Evolutionary conservation across 2,329 filamentous ascomycete genomes (phyloP).

Genomic region (Aureobasidium pullulans): DNA sequence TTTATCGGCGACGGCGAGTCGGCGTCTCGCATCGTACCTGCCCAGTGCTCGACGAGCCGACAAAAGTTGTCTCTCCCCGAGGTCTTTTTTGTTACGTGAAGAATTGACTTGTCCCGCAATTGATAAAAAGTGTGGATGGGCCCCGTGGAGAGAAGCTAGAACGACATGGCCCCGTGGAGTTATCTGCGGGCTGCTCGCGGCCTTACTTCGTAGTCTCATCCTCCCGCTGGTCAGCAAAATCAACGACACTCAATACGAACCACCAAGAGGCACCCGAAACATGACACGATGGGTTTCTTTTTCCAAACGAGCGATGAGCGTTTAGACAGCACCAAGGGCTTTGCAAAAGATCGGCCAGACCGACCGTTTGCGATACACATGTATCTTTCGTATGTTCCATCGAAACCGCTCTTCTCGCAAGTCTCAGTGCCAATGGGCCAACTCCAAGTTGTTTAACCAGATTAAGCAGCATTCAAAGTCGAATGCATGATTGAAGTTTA

Average conservation of each 20-base stretch:
- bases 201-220: conserved; percentile 4
- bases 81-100: background rate
- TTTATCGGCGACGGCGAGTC: conserved; percentile 2
- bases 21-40: background rate
- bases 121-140: background rate
- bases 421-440: background rate
- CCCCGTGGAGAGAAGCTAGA: conserved; percentile 4
- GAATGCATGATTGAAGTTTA: background rate
- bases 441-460: conserved; percentile 2
- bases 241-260: background rate
- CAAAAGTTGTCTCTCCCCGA: background rate
- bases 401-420: conserved; percentile 5
- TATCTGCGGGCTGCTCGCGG: background rate
- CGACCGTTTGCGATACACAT: background rate
- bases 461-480: background rate
- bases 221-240: background rate
- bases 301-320: background rate
- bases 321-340: background rate
- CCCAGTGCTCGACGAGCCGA: background rate
- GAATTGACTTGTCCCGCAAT: background rate
- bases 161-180: conserved; percentile 8
- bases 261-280: background rate
- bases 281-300: background rate
- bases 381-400: background rate
- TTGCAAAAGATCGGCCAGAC: background rate